Evolutionary conservation across 1,139 yeast species (phyloP), one percentile per base, ranked within the genome.

Genomic region (Candida frijolesensis): DNA sequence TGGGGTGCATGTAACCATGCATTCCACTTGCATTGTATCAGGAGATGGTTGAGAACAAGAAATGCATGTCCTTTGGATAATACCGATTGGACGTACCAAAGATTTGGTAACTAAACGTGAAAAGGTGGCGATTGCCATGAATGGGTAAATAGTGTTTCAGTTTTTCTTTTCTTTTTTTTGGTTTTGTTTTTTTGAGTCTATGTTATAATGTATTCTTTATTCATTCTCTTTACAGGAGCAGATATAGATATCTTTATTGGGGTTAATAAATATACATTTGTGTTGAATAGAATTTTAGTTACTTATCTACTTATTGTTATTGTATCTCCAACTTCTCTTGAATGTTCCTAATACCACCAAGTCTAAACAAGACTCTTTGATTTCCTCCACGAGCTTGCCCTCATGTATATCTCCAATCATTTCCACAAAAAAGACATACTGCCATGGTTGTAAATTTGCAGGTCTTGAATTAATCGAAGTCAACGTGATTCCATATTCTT

Each of bases 1-100:
- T 92, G 98, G 96, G 99, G 99, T 41, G 82, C 82, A 49, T 94
- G 99, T 72, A 92, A 91, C 64, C 97, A 90, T 65, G 95, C 96
- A 19, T 90, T 90, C 77, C 97, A 90, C 65, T 79, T 92, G 70
- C 99, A 94, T 71, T 94, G 99, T 71, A 95, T 94, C 59, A 85
- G 92, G 48, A 83, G 96, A 61, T 94, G 99, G 99, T 83, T 95
- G 59, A 88, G 88, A 68, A 89, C 96, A n/a, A 85, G 99, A 72
- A 91, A 92, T 56, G 97, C 92, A 32, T 95, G 99, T 76, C 99
- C 99, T 1, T 78, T 95, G 66, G 99, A 94, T 72, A 92, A 89
- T 71, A 85, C 90, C 60, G 96, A 90, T 51, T 95, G 99, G 98
- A 85, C 84, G 47, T 82, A 85, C 66, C 96, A 90, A 61, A 87